A percentile compares a stretch with the other conserved stretches of the same genome.
These are phyloP conservation scores for Zymoseptoria ardabiliae DNA, from an alignment of 2,329 filamentous ascomycete genomes.

Conservation along the genomic window DNA sequence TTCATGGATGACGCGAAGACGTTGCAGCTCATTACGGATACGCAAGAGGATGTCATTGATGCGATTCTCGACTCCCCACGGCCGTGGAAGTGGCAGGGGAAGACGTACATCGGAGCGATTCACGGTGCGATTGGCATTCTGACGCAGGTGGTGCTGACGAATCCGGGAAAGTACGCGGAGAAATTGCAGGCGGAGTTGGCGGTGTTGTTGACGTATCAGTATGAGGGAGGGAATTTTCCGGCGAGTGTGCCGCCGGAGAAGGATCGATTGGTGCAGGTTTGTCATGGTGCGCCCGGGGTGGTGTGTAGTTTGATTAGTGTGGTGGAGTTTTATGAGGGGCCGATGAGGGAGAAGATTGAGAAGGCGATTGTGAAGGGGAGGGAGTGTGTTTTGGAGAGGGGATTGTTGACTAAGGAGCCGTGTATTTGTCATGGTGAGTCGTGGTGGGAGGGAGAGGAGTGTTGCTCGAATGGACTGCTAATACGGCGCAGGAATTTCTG, in stretches of 20 bases:
- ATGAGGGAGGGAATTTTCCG: slow-evolving; percentile 57
- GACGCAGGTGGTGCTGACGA: slow-evolving; percentile 58
- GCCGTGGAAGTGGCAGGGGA: slow-evolving; percentile 59
- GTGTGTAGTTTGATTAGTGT: slow-evolving; percentile 52
- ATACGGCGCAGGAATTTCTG: slow-evolving; percentile 45
- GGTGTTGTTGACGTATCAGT: slow-evolving; percentile 53
- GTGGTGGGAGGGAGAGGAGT: not conserved
- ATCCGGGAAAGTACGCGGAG: slow-evolving; percentile 47
- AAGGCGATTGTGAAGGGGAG: slow-evolving; percentile 45
- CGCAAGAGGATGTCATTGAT: slow-evolving; percentile 51
- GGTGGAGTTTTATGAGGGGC: slow-evolving; percentile 43
- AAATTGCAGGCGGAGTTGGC: slow-evolving; percentile 48
- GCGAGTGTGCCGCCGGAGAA: slow-evolving; percentile 45
- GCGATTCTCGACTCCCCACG: slow-evolving; percentile 50
- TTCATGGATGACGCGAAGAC: slow-evolving; percentile 45
- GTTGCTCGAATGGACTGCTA: not conserved
- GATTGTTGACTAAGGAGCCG: slow-evolving; percentile 56
- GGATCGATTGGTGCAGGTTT: slow-evolving; percentile 55
- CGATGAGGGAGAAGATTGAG: slow-evolving; percentile 47
- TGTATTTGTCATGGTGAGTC: slow-evolving; percentile 51
- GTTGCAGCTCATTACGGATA: slow-evolving; percentile 46
- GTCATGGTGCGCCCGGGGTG: slow-evolving; percentile 60
- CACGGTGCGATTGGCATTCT: slow-evolving; percentile 65
- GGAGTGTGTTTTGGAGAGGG: slow-evolving; percentile 49
- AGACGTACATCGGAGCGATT: slow-evolving; percentile 57